A percentile compares a stretch with the other conserved stretches of the same genome.
These are phyloP conservation scores for Chrysoporthe austroafricana DNA, from an alignment of 2,329 filamentous ascomycete genomes.

Conservation along the genomic window DNA sequence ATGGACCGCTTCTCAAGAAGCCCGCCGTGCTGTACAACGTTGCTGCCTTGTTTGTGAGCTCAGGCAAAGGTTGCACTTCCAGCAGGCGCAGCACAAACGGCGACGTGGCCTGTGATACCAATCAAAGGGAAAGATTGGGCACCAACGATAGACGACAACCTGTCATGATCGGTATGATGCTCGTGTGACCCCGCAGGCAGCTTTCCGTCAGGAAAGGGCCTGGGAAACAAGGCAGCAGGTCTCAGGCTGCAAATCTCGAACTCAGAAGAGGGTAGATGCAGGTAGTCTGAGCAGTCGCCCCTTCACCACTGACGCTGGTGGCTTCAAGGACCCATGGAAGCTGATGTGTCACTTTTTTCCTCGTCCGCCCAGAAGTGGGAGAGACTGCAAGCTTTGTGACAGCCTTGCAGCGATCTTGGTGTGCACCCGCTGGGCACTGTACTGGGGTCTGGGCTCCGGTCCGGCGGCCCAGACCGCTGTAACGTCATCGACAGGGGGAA, in stretches of 20 bases:
- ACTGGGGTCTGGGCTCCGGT: neutral
- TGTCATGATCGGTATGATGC: slow-evolving; percentile 5
- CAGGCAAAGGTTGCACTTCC: neutral
- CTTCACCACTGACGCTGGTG: neutral
- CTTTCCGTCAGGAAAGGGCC: neutral
- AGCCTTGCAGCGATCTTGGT: neutral
- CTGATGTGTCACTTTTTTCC: neutral
- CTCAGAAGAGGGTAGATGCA: neutral
- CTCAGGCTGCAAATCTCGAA: too few species aligned
- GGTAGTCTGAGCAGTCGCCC: neutral
- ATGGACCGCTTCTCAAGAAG: neutral
- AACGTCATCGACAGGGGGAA: slow-evolving; percentile 16
- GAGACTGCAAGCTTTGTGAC: neutral
- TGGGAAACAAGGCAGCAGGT: neutral
- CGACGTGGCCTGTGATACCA: neutral
- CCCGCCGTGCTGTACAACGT: neutral
- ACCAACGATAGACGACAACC: neutral
- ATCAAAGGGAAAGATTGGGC: neutral
- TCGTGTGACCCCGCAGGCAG: neutral
- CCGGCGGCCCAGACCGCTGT: slow-evolving; percentile 5
- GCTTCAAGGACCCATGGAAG: neutral
- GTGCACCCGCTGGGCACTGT: neutral
- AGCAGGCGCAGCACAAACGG: neutral
- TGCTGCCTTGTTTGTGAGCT: neutral
- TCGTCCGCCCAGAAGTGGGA: neutral